Evolutionary conservation across 257 asterid genomes (phyloP).

Genomic region (Nicotiana paniculata): DNA sequence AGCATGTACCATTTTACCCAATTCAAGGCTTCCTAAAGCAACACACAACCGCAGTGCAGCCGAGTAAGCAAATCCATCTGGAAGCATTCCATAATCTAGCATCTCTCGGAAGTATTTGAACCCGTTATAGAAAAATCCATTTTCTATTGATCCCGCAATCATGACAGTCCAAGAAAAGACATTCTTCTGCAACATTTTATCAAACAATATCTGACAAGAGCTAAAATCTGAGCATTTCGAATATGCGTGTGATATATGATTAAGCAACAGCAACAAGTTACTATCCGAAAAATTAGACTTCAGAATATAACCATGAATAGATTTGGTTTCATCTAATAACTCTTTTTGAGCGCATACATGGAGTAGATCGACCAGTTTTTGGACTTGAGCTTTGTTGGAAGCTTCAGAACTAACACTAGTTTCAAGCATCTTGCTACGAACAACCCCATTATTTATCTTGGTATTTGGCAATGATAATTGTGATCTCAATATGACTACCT

Average conservation of each 20-base stretch:
- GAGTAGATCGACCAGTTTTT: constrained; percentile 35
- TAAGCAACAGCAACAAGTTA: constrained; percentile 35
- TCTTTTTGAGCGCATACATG: constrained; percentile 33
- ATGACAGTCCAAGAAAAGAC: constrained; percentile 53
- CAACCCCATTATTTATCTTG: constrained; percentile 9
- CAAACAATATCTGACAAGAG: constrained; percentile 30
- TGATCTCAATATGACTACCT: not conserved
- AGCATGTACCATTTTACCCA: constrained; percentile 36
- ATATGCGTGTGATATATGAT: constrained; percentile 48
- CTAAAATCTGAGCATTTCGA: constrained; percentile 41
- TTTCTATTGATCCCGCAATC: constrained; percentile 39
- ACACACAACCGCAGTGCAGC: constrained; percentile 38
- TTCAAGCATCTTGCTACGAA: constrained; percentile 6
- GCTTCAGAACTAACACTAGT: constrained; percentile 19
- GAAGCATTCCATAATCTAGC: constrained; percentile 31
- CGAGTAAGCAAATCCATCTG: constrained; percentile 43
- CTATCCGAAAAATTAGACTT: constrained; percentile 24
- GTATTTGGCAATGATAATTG: constrained; percentile 13
- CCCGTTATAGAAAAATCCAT: constrained; percentile 24
- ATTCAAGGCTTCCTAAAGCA: constrained; percentile 30
- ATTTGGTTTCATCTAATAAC: constrained; percentile 24
- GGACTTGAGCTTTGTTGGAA: constrained; percentile 23
- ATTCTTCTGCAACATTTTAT: constrained; percentile 28
- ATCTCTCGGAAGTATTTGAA: constrained; percentile 25
- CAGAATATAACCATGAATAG: constrained; percentile 36